Evolutionary conservation across 208 protist species (phyloP).

Genomic region (Naegleria fowleri): DNA sequence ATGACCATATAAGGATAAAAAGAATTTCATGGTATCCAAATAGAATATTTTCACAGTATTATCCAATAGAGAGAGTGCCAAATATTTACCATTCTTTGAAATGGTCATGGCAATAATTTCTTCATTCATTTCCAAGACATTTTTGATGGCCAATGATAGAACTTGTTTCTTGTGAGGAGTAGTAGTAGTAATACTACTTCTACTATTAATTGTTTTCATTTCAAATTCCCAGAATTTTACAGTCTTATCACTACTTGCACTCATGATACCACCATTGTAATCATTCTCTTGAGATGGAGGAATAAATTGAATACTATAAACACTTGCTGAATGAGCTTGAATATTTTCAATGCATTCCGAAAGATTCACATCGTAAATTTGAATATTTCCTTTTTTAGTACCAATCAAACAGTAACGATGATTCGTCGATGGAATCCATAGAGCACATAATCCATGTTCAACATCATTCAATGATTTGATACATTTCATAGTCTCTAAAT

Average conservation of each 20-base stretch:
- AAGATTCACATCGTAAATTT: background rate
- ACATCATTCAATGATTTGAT: background rate
- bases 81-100: constrained; percentile 68
- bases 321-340: constrained; percentile 19
- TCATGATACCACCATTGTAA: constrained; percentile 7
- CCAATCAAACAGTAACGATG: background rate
- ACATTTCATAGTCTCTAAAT: background rate
- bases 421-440: background rate
- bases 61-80: constrained; percentile 91
- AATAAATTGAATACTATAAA: constrained; percentile 36
- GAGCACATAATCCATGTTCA: background rate
- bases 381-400: background rate
- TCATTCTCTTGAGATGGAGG: background rate
- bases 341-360: background rate
- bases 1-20: constrained; percentile 96
- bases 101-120: constrained; percentile 73
- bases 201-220: constrained; percentile 29
- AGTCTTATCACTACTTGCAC: constrained; percentile 50
- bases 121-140: constrained; percentile 86
- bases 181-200: no score
- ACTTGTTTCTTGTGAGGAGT: constrained; percentile 24
- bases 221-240: constrained; percentile 76
- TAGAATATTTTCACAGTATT: constrained; percentile 95
- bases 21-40: constrained; percentile 92
- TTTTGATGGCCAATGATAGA: constrained; percentile 39